These are phyloP conservation scores for Cairneyella variabilis DNA, from an alignment of 495 filamentous ascomycete species.

Conservation along the genomic window DNA sequence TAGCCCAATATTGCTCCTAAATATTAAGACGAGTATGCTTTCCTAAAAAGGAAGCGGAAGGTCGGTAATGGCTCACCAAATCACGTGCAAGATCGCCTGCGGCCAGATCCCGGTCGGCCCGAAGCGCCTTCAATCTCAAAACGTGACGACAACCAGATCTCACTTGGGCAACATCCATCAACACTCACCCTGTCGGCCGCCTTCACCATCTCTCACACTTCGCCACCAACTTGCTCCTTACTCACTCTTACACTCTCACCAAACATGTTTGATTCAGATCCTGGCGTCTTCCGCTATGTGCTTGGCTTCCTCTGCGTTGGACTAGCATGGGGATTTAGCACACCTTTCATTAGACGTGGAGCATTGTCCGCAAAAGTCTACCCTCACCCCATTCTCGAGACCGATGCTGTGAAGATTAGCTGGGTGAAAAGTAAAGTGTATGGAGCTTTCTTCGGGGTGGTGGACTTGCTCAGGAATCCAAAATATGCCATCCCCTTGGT, in stretches of 20 bases:
- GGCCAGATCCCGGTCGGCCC: too few relatives aligned
- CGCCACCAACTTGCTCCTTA: too few relatives aligned
- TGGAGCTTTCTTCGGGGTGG: constrained; percentile 63
- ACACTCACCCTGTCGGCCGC: too few relatives aligned
- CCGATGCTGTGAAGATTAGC: constrained; percentile 33
- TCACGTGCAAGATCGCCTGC: too few relatives aligned
- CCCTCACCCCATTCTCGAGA: constrained; percentile 45
- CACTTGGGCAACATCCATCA: too few relatives aligned
- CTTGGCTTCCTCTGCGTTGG: constrained; percentile 89
- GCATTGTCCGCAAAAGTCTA: constrained; percentile 54
- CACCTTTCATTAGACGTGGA: constrained; percentile 70
- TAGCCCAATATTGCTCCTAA: too few relatives aligned
- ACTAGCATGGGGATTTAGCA: constrained; percentile 76
- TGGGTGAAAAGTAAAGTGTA: constrained; percentile 53
- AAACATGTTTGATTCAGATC: constrained; percentile 21
- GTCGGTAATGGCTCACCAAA: too few relatives aligned
- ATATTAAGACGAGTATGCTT: too few relatives aligned
- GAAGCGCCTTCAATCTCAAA: too few relatives aligned
- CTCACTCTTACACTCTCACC: background rate
- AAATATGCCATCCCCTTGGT: constrained; percentile 81
- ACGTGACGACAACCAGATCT: too few relatives aligned
- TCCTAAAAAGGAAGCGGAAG: too few relatives aligned
- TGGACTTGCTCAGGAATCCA: constrained; percentile 75
- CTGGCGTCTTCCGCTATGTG: constrained; percentile 71
- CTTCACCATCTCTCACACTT: too few relatives aligned